Evolutionary conservation across 164 flowering plant species (phyloP), one percentile per base, ranked within the genome.

Genomic region (Piper betle): DNA sequence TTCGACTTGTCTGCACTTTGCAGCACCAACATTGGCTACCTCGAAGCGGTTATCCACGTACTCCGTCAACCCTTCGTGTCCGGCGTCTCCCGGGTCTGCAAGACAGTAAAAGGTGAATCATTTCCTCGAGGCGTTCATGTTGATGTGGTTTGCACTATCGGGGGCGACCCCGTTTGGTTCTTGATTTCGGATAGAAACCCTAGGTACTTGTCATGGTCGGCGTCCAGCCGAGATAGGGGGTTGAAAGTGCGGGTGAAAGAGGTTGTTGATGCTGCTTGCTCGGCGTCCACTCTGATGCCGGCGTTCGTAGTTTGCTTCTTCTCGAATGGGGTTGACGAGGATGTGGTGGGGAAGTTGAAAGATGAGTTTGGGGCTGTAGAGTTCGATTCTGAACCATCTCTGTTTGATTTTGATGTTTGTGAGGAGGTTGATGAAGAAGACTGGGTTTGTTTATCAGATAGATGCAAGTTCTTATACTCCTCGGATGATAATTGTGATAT

Each of bases 161-260:
- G 82, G 48, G 74, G 74, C 58, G 72, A 38, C 15, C 95, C 98
- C 5, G 86, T 80, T 39, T 93, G 97, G 97, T 78, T 92, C 64
- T 53, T 92, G 38, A 88, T 92, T 3, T 92, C 98, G 13, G 92
- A 82, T 76, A 77, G 97, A 69, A 92, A 90, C 64, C 96, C 97
- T 0, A 81, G 66, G 64, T 81, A 84, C 74, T 68, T 92, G 54
- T 70, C 80, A 25, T 88, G 92, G 94, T 52, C 72, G 8, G 70
- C 58, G 6, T 69, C 77, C 58, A 65, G 61, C 15, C 71, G 68
- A 61, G 65, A 71, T 62, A 83, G 81, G 72, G 88, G 91, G 17
- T 67, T 90, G 46, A 79, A 63, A 64, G 59, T 39, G 15, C 80
- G 91, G 9, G 53, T 86, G 10, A 65, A 78, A 37, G 68, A 72